phyloP scores from a whole-genome alignment of 345 rosid species.

The Camelina laxa region DNA sequence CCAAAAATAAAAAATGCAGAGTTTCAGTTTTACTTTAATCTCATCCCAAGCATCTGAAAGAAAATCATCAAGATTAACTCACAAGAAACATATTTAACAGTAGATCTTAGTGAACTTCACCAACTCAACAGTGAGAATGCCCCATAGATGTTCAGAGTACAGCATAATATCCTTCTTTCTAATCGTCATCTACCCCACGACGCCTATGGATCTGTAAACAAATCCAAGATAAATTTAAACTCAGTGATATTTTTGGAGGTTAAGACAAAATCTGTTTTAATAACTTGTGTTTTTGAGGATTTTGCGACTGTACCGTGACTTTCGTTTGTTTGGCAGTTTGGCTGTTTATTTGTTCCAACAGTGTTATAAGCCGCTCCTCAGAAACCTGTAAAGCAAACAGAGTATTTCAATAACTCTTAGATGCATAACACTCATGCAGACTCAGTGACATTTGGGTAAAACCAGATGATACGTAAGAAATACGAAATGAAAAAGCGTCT shows the following conservation, averaged over 20 bases:
- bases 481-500: conserved; percentile 15
- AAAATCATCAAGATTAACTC: conserved; percentile 34
- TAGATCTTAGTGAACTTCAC: conserved; percentile 12
- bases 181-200: conserved; percentile 89
- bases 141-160: conserved; percentile 29
- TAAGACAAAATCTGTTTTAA: not conserved
- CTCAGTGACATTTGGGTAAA: not conserved
- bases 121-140: conserved; percentile 10
- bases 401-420: conserved; percentile 6
- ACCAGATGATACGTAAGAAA: conserved; percentile 9
- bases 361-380: conserved; percentile 84
- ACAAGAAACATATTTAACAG: conserved; percentile 36
- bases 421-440: not conserved
- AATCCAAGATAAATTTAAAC: not conserved
- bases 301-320: conserved; percentile 70
- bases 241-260: not conserved
- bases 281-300: conserved; percentile 4
- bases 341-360: conserved; percentile 92
- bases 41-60: conserved; percentile 17
- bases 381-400: conserved; percentile 60
- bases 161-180: conserved; percentile 35
- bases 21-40: conserved; percentile 29
- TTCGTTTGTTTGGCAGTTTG: conserved; percentile 88
- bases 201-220: conserved; percentile 89
- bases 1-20: not conserved